Evolutionary conservation across 2,329 filamentous ascomycete species (phyloP).

Genomic region (Penicillium sp.): DNA sequence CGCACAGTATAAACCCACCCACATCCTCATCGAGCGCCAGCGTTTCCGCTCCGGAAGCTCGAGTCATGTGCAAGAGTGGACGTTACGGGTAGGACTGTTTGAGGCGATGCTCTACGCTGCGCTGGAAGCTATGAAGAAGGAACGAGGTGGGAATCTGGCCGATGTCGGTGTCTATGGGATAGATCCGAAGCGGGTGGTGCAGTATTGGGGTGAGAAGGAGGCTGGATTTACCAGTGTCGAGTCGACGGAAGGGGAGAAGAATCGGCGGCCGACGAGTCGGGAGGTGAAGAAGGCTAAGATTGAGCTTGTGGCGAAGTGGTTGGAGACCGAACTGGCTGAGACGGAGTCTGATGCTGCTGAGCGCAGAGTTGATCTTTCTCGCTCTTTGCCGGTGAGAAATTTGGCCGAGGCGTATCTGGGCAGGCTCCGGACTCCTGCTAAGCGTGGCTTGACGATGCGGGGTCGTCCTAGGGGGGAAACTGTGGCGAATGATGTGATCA

Average conservation of each 20-base stretch:
- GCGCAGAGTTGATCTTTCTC: constrained; percentile 18
- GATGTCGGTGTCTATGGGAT: constrained; percentile 54
- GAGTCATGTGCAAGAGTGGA: constrained; percentile 77
- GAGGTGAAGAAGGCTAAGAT: constrained; percentile 63
- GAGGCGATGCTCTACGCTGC: constrained; percentile 80
- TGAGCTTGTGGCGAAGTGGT: constrained; percentile 61
- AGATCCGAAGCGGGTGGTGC: constrained; percentile 58
- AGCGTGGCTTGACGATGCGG: constrained; percentile 6
- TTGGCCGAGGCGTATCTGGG: constrained; percentile 34
- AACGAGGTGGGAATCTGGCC: constrained; percentile 33
- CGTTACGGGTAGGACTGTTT: constrained; percentile 77
- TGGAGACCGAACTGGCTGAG: constrained; percentile 33
- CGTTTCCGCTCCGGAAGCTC: constrained; percentile 67
- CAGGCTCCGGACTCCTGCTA: constrained; percentile 30
- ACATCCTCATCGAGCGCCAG: constrained; percentile 72
- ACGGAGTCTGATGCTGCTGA: constrained; percentile 19
- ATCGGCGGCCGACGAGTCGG: constrained; percentile 14
- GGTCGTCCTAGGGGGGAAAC: constrained; percentile 2
- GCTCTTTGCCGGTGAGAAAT: constrained; percentile 18
- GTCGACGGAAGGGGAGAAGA: constrained; percentile 1
- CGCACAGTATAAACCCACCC: constrained; percentile 60
- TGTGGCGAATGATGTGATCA: constrained; percentile 45
- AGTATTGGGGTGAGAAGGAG: constrained; percentile 54
- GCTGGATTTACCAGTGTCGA: neutral
- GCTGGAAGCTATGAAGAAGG: constrained; percentile 59